Evolutionary conservation across 345 rosid genomes (phyloP).

Genomic region (Triadica sebifera): DNA sequence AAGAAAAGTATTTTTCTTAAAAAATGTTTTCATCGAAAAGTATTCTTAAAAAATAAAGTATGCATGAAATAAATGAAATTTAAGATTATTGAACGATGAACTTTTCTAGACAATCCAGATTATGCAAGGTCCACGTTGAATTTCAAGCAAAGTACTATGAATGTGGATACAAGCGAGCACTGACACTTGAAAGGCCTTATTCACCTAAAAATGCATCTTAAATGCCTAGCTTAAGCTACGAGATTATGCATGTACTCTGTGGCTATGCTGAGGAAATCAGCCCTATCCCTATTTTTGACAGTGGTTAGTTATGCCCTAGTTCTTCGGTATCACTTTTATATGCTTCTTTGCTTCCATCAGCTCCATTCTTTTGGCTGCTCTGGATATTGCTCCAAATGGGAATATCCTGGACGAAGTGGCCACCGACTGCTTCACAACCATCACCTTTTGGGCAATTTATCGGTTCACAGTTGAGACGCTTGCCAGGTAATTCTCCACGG

Average conservation of each 20-base stretch:
- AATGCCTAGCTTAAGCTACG: neutral
- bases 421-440: neutral
- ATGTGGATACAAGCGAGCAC: neutral
- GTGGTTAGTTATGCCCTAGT: neutral
- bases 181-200: neutral
- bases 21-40: no score
- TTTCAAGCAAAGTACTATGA: neutral
- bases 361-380: neutral
- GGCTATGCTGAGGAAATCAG: slow-evolving; percentile 5
- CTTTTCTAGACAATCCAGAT: neutral
- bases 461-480: slow-evolving; percentile 1
- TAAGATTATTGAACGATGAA: neutral
- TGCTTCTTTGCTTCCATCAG: neutral
- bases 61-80: neutral
- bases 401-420: neutral
- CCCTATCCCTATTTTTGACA: neutral
- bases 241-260: no score
- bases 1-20: no score
- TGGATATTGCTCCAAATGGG: neutral
- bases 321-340: neutral
- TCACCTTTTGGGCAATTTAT: neutral
- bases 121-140: neutral
- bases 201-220: neutral
- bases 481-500: no score
- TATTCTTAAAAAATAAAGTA: no score